Evolutionary conservation across 2,329 filamentous ascomycete genomes (phyloP), one percentile per base, ranked within the genome.

Genomic region (Onygenales sp.): DNA sequence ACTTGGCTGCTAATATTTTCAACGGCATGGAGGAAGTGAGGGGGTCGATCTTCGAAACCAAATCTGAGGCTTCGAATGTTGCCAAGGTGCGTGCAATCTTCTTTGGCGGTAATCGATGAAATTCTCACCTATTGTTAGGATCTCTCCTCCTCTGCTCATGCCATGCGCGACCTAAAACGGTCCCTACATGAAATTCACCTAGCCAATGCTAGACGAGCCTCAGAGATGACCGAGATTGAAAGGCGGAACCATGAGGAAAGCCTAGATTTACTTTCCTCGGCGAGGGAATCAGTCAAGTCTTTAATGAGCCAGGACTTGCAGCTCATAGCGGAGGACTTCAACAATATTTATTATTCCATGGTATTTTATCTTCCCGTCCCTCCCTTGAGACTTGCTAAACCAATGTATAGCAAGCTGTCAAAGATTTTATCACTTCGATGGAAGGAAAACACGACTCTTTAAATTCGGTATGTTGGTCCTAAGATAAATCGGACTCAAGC

Each of bases 261-360:
- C n/a, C 56, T 57, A 5, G 59, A 67, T 17, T 49, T 72, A 1
- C 59, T 65, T 2, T 58, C 60, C 1, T 54, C 63, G n/a, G 53
- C 74, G 31, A 65, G 64, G 17, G 52, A 59, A 1, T 68, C 65
- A 2, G 52, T 74, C 14, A 59, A 67, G 17, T 61, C 61, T 1
- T 54, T 74, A 13, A 51, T 63, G n/a, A 59, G 61, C 27, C 58
- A 58, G 13, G 63, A 70, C 45, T 48, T 71, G 44, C 52, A 55
- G 13, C 55, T 54, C n/a, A 52, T 74, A 1, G 57, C 58, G 6
- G 56, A 63, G 34, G 61, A 59, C 32, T 57, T 74, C 51, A 56
- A 56, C 2, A 59, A 53, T 10, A 60, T 73, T 13, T 64, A 71
- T 42, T 55, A 62, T 8, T 66, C 68, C 37, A 50, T 74, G 52